Base-by-base conservation (phyloP, 441 rosid genomes). In the Brassica balearica region DNA sequence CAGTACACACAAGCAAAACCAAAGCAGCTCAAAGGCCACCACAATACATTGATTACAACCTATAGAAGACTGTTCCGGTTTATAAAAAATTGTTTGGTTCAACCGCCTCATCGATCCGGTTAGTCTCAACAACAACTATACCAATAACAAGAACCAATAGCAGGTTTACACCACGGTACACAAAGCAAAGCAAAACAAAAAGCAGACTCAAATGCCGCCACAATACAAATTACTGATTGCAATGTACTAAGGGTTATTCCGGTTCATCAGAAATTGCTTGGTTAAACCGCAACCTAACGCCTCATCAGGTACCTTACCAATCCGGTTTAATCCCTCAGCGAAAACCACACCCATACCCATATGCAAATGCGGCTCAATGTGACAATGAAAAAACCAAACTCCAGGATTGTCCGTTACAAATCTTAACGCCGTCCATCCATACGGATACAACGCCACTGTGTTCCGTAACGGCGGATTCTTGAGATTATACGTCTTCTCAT, bases 371-470 rank as follows among this genome's bases (percentile, higher is more conserved):
- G 99, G 91, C 81, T 95, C 96, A 12, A 95, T 88, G 22, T 95
- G 99, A 51, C 99, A 93, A 72, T 93, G 99, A 69, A 95, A 95
- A 5, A 93, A 92, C 99, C 97, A 95, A 12, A 83, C 99, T 1
- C 99, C 97, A 0, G 97, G 97, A 83, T 95, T 95, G 53, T 91
- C 89, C 12, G 96, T 88, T 12, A 84, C 87, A 38, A 87, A 88
- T 71, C 99, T 86, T 3, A 95, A 53, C 17, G 95, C 97, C 22
- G 94, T 95, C 97, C 98, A 92, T 9, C 97, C 97, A 14, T 82
- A 86, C 0, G 97, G 98, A 63, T 78, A 92, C 5, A 92, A 75
- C 27, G 85, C 83, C 3, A 77, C 97, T 2, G 92, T 88, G 17
- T 92, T 95, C 80, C 82, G 85, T 48, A 82, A 69, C 8, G 97